Conservation (phyloP, 2,329 filamentous ascomycete genomes). For the Colletotrichum graminicola region DNA sequence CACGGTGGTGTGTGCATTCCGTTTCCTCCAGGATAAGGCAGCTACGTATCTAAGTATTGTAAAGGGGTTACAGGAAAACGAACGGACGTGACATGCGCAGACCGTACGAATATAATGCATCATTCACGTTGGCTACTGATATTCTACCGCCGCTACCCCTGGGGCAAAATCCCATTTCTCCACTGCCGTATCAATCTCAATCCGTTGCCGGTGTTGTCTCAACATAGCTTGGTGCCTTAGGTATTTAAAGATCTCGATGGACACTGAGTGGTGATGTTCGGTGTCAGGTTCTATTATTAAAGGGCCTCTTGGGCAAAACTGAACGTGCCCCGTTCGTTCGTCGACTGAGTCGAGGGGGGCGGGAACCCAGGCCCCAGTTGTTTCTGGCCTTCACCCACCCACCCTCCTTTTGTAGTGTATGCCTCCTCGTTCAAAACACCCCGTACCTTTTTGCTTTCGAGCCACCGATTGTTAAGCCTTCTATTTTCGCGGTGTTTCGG, state of each 20-base stretch:
- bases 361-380: not conserved
- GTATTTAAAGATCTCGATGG: conserved; percentile 38
- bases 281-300: conserved; percentile 33
- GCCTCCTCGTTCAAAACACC: not conserved
- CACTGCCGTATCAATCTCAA: conserved; percentile 2
- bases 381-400: conserved; percentile 2
- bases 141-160: not conserved
- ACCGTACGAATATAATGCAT: conserved; percentile 6
- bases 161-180: not conserved
- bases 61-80: conserved; percentile 19
- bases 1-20: conserved; percentile 31
- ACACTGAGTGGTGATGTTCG: conserved; percentile 9
- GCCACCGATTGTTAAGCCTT: conserved; percentile 1
- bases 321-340: conserved; percentile 17
- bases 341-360: conserved; percentile 18
- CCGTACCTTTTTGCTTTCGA: conserved; percentile 2
- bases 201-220: conserved; percentile 25
- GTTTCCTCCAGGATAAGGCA: not conserved
- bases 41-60: not conserved
- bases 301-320: conserved; percentile 28
- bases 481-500: not conserved
- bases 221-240: conserved; percentile 18
- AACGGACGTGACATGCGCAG: not conserved
- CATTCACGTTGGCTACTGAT: conserved; percentile 11
- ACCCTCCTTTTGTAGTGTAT: not conserved